These are phyloP conservation scores for Aphanomyces invadans DNA, from an alignment of 352 stramenopile species.

Conservation along the genomic window DNA sequence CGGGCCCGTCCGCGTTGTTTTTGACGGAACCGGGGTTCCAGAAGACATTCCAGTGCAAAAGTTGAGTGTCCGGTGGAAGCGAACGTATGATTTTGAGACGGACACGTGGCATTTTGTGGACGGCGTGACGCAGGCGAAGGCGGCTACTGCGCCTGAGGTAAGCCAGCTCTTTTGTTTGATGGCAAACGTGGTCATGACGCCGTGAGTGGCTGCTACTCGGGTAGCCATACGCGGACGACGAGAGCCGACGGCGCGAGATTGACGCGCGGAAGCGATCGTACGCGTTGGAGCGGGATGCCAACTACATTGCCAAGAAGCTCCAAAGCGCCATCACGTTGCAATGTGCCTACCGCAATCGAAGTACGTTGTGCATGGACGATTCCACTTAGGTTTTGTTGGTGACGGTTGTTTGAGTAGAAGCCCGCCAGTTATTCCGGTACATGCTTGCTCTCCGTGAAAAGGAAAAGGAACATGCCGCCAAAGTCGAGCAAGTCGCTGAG, in stretches of 20 bases:
- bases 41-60: conserved; percentile 51
- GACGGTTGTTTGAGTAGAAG: conserved; percentile 19
- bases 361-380: conserved; percentile 14
- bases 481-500: conserved; percentile 7
- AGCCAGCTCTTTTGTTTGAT: background rate
- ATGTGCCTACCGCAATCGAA: conserved; percentile 67
- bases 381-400: background rate
- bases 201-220: background rate
- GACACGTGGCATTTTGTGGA: conserved; percentile 36
- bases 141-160: conserved; percentile 1
- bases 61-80: conserved; percentile 52
- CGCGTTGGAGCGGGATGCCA: conserved; percentile 27
- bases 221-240: conserved; percentile 14
- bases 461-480: conserved; percentile 38
- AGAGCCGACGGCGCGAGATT: conserved; percentile 36
- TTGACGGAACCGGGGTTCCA: conserved; percentile 44
- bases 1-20: conserved; percentile 43
- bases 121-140: conserved; percentile 22
- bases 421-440: conserved; percentile 44
- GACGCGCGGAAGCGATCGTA: conserved; percentile 35
- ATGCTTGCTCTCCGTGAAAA: conserved; percentile 53
- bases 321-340: conserved; percentile 54
- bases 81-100: conserved; percentile 32
- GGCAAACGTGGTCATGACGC: no score
- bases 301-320: conserved; percentile 44